These are phyloP conservation scores for Debaryomyces robertsiae DNA, from an alignment of 1,139 yeast genomes.

Conservation along the genomic window DNA sequence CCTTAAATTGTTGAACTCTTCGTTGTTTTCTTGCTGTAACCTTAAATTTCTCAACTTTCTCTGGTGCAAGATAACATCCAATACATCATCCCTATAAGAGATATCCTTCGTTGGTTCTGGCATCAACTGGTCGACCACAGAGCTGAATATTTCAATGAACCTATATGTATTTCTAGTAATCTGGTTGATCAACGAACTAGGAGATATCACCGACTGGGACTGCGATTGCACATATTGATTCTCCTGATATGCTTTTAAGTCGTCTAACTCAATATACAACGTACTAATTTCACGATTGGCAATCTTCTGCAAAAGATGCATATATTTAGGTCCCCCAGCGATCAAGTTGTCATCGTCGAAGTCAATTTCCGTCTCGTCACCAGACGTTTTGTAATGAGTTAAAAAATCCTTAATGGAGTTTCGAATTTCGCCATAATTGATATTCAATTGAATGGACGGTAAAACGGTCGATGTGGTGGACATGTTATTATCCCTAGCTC, in stretches of 20 bases:
- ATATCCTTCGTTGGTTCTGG: constrained; percentile 82
- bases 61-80: constrained; percentile 91
- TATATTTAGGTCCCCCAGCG: constrained; percentile 66
- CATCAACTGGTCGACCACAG: constrained; percentile 75
- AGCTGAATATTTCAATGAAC: constrained; percentile 75
- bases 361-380: constrained; percentile 20
- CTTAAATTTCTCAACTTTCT: constrained; percentile 80
- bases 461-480: constrained; percentile 44
- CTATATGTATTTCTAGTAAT: constrained; percentile 75
- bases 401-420: constrained; percentile 59
- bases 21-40: constrained; percentile 65
- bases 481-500: constrained; percentile 18
- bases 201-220: constrained; percentile 18
- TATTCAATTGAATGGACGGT: constrained; percentile 59
- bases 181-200: constrained; percentile 47
- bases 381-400: constrained; percentile 55
- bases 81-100: constrained; percentile 81
- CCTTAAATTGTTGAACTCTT: constrained; percentile 47
- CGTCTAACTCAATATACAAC: constrained; percentile 79
- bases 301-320: constrained; percentile 71
- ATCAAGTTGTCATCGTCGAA: constrained; percentile 22
- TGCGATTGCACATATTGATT: constrained; percentile 34
- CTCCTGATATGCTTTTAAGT: constrained; percentile 67
- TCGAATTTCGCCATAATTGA: constrained; percentile 61
- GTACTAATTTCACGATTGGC: constrained; percentile 81